These are phyloP conservation scores for Effrenium voratum DNA, from an alignment of 73 alveolate species.

Conservation along the genomic window DNA sequence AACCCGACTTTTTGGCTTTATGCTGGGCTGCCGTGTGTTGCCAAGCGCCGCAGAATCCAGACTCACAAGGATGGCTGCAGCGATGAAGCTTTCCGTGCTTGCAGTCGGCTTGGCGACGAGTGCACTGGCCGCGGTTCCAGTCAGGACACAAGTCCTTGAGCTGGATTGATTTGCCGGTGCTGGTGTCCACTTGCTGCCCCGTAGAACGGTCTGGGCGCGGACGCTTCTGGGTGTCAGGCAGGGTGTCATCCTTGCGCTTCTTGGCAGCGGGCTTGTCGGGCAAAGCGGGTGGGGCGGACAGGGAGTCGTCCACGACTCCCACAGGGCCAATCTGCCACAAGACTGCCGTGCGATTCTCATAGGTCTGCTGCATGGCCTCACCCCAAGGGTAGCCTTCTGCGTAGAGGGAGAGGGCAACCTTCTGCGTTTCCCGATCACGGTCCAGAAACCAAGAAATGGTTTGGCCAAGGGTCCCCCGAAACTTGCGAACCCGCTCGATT, in stretches of 20 bases:
- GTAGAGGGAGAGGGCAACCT: background rate
- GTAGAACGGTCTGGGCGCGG: background rate
- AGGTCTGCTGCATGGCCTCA: background rate
- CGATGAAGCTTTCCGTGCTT: background rate
- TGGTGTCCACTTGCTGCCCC: background rate
- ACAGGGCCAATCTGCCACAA: background rate
- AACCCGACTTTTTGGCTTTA: background rate
- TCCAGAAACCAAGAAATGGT: background rate
- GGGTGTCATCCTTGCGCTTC: background rate
- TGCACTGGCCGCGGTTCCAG: background rate
- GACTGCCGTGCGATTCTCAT: background rate
- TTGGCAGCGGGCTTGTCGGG: background rate
- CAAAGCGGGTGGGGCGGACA: background rate
- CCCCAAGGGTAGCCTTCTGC: background rate
- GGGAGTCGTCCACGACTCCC: background rate
- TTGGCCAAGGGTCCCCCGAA: background rate
- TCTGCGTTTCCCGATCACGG: background rate
- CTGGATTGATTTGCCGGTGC: background rate
- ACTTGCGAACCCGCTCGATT: background rate
- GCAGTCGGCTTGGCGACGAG: background rate
- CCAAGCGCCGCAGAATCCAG: background rate
- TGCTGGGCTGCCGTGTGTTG: background rate
- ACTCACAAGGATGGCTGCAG: background rate
- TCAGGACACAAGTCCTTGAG: background rate
- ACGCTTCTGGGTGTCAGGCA: background rate